These are phyloP conservation scores for Mucuna pruriens DNA, from an alignment of 306 rosid genomes.

Conservation along the genomic window DNA sequence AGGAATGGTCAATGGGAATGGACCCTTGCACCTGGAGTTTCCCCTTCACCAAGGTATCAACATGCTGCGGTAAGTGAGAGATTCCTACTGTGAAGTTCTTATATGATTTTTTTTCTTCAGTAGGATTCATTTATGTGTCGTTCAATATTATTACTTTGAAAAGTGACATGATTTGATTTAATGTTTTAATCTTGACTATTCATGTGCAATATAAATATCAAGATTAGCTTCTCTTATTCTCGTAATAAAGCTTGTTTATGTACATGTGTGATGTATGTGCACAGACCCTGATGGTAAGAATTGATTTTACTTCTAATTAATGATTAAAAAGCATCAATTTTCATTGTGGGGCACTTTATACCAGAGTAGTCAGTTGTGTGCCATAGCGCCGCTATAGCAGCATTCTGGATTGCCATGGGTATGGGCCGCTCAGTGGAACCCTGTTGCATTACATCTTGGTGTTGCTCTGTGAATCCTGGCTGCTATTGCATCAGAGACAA, in stretches of 20 bases:
- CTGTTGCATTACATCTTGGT: background rate
- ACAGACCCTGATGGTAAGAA: background rate
- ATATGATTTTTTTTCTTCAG: slow-evolving; percentile 16
- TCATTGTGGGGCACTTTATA: slow-evolving; percentile 1
- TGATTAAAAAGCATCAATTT: background rate
- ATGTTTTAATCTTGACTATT: slow-evolving; percentile 15
- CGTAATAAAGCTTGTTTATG: slow-evolving; percentile 10
- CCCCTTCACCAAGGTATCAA: slow-evolving; percentile 96
- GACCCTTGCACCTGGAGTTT: slow-evolving; percentile 99
- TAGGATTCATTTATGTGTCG: background rate
- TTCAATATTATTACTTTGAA: background rate
- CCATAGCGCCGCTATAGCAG: background rate
- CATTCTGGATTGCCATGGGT: background rate
- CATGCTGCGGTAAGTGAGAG: slow-evolving; percentile 93
- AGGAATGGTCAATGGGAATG: slow-evolving; percentile 99
- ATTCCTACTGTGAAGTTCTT: slow-evolving; percentile 28
- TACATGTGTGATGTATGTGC: background rate
- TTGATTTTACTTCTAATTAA: slow-evolving; percentile 11
- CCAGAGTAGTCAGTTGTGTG: background rate
- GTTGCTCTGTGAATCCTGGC: background rate
- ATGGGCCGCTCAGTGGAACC: background rate
- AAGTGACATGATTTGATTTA: slow-evolving; percentile 5
- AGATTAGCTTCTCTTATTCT: background rate
- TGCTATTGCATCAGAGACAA: background rate
- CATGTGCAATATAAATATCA: slow-evolving; percentile 8